Base-by-base conservation (phyloP, 345 rosid genomes). In the Viola odorata region DNA sequence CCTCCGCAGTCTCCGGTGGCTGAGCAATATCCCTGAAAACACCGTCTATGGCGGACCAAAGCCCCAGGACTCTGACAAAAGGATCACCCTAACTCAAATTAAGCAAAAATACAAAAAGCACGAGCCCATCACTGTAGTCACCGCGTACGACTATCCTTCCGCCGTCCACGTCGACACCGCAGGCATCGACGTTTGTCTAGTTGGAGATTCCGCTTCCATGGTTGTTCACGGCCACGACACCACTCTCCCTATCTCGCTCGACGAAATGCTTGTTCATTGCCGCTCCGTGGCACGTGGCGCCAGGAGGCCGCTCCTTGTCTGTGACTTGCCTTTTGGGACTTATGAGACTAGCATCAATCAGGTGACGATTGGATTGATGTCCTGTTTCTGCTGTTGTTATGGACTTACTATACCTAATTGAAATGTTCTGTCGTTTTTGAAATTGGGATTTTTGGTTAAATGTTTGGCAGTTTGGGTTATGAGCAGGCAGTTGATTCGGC, bases 191-290 rank as follows among this genome's bases (percentile, higher is more conserved):
- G 60, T 90, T 54, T 86, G 92, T 68, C 71, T 94, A 32, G 95
- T 90, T 7, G 99, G 99, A 4, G 96, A 94, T 70, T 88, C 99
- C 0, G 96, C 97, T 41, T 69, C 97, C 55, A 94, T 94, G 97
- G 99, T 90, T 38, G 91, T 94, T 57, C 99, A 94, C 73, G 96
- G 97, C 14, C 80, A 88, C 51, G 99, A 88, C 79, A 94, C 96
- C 23, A 94, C 97, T 3, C 94, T 94, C 66, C 99, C 96, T 14
- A 83, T 94, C 75, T 52, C 92, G 17, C 84, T 94, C 12, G 96
- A 88, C 0, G 97, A 94, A 69, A 94, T 94, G 95, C 92, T 94
- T 41, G 91, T 85, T 64, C 99, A 88, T 45, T 88, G 91, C 72
- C 86, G 97, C 41, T 73, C 95, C 16, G 99, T 90, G 8, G 91